These are phyloP conservation scores for Ceratonia siliqua DNA, from an alignment of 306 rosid genomes.

Conservation along the genomic window DNA sequence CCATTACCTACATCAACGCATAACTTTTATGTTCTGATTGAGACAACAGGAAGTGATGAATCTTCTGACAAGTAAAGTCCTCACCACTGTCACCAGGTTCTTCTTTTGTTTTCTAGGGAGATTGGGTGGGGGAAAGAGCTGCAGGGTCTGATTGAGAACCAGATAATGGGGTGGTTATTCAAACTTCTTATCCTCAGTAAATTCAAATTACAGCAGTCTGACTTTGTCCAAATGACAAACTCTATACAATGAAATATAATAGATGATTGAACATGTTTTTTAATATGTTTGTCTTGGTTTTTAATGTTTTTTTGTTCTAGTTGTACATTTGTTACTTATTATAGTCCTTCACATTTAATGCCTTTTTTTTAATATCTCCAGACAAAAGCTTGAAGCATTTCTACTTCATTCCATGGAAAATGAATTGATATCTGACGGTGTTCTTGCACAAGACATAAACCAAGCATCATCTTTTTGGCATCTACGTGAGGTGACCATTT, in stretches of 20 bases:
- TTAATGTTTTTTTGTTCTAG: not conserved
- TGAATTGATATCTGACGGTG: slow-evolving; percentile 89
- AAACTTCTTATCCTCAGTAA: not conserved
- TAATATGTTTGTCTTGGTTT: not conserved
- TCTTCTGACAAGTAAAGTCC: slow-evolving; percentile 67
- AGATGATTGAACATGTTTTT: slow-evolving; percentile 9
- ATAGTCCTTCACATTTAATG: slow-evolving; percentile 21
- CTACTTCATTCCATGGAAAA: slow-evolving; percentile 79
- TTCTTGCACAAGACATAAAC: slow-evolving; percentile 90
- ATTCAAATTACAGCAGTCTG: slow-evolving; percentile 6
- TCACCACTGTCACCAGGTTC: not conserved
- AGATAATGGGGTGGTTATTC: slow-evolving; percentile 20
- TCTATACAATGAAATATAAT: slow-evolving; percentile 2
- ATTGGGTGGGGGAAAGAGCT: slow-evolving; percentile 6
- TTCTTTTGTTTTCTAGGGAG: not conserved
- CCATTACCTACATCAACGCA: slow-evolving; percentile 72
- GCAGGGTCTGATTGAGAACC: slow-evolving; percentile 22
- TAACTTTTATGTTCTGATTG: slow-evolving; percentile 83
- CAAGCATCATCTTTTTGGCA: slow-evolving; percentile 93
- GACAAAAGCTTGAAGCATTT: slow-evolving; percentile 97
- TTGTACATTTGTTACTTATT: slow-evolving; percentile 11
- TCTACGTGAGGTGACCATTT: slow-evolving; percentile 76
- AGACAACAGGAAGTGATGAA: slow-evolving; percentile 94
- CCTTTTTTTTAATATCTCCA: slow-evolving; percentile 44
- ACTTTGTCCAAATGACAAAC: slow-evolving; percentile 21